Evolutionary conservation across 164 flowering plant species (phyloP).

Genomic region (Vitis vinifera): DNA sequence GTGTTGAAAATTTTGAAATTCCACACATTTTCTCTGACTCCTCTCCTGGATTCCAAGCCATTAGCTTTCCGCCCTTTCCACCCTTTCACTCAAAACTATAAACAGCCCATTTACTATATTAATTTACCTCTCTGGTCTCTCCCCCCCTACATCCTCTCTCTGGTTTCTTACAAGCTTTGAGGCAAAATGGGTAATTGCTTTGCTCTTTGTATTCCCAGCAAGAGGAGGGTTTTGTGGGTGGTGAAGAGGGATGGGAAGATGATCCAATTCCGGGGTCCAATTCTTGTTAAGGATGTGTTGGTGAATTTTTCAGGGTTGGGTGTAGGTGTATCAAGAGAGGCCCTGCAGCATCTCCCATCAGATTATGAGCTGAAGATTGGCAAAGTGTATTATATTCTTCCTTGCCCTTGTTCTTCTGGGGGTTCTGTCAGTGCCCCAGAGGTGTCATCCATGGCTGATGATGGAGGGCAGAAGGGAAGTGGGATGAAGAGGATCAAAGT

Average conservation of each 20-base stretch:
- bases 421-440: neutral
- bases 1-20: conserved; percentile 2
- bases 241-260: conserved; percentile 13
- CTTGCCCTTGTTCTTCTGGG: neutral
- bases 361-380: conserved; percentile 32
- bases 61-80: too few species aligned
- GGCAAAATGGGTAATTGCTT: conserved; percentile 12
- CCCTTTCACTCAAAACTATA: too few species aligned
- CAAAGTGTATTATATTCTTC: conserved; percentile 27
- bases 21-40: neutral
- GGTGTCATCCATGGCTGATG: neutral
- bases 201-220: neutral
- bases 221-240: conserved; percentile 1
- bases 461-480: neutral
- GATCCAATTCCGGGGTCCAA: conserved; percentile 3
- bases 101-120: too few species aligned
- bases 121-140: too few species aligned
- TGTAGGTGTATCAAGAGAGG: conserved; percentile 3
- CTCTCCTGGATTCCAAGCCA: neutral
- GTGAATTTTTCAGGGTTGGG: conserved; percentile 3
- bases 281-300: conserved; percentile 9
- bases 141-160: too few species aligned
- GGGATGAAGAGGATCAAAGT: conserved; percentile 36
- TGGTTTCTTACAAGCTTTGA: neutral
- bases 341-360: conserved; percentile 22